These are phyloP conservation scores for Solanum piurae DNA, from an alignment of 257 asterid species.

Conservation along the genomic window DNA sequence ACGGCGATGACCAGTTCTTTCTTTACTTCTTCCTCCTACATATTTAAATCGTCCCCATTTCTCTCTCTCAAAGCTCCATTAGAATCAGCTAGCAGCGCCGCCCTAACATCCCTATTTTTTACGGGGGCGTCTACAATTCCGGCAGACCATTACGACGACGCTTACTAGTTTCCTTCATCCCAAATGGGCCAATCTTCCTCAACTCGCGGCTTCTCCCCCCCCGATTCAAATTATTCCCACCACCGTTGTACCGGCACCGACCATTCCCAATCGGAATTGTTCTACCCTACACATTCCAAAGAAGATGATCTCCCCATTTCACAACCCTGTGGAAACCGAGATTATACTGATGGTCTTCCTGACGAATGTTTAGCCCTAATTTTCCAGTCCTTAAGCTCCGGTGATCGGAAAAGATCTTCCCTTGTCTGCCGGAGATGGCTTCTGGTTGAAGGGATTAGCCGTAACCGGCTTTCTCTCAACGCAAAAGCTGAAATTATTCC, in stretches of 20 bases:
- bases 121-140: background rate
- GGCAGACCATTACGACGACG: background rate
- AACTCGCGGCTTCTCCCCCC: background rate
- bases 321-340: conserved; percentile 5
- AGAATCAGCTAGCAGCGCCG: background rate
- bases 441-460: conserved; percentile 56
- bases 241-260: background rate
- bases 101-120: background rate
- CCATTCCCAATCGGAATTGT: background rate
- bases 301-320: conserved; percentile 2
- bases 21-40: background rate
- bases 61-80: background rate
- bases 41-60: background rate
- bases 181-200: conserved; percentile 24
- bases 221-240: background rate
- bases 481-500: conserved; percentile 28
- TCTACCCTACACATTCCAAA: conserved; percentile 2
- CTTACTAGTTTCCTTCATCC: background rate
- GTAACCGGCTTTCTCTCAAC: conserved; percentile 51
- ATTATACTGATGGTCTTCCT: conserved; percentile 45
- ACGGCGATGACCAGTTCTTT: background rate
- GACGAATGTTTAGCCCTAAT: conserved; percentile 62
- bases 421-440: conserved; percentile 70
- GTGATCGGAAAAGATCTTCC: conserved; percentile 50
- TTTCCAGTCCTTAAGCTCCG: conserved; percentile 50